These are phyloP conservation scores for Populus davidiana DNA, from an alignment of 345 rosid genomes.

Conservation along the genomic window DNA sequence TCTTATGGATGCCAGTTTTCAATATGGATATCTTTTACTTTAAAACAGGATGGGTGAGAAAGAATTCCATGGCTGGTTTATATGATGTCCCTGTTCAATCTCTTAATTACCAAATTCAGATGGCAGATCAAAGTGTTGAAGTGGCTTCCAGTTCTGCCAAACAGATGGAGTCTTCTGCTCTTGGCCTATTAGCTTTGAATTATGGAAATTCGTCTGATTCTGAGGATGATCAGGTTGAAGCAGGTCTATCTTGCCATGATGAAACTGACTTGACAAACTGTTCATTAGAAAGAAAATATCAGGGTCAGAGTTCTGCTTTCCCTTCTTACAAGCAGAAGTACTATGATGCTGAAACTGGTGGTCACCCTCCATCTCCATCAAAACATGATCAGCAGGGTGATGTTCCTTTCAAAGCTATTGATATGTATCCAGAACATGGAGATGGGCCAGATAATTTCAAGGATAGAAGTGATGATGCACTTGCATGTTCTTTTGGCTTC, in stretches of 20 bases:
- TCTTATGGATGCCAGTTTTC: constrained; percentile 6
- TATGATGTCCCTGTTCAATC: constrained; percentile 49
- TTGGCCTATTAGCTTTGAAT: constrained; percentile 67
- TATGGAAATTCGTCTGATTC: constrained; percentile 94
- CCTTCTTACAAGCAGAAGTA: constrained; percentile 23
- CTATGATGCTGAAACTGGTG: constrained; percentile 22
- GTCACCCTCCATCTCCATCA: constrained; percentile 12
- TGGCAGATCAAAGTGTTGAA: constrained; percentile 32
- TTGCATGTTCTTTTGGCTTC: constrained; percentile 25
- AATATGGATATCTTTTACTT: constrained; percentile 14
- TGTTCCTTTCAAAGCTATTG: constrained; percentile 28
- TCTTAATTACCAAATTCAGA: constrained; percentile 29
- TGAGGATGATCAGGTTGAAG: constrained; percentile 59
- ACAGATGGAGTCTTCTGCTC: constrained; percentile 50
- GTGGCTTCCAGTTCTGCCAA: constrained; percentile 28
- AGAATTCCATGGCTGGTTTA: constrained; percentile 31
- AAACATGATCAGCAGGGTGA: constrained; percentile 26
- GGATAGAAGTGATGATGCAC: constrained; percentile 32
- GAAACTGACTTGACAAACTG: constrained; percentile 26
- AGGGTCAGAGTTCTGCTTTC: constrained; percentile 17
- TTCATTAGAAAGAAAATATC: constrained; percentile 27
- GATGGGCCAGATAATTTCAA: constrained; percentile 11
- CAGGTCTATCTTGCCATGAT: constrained; percentile 29
- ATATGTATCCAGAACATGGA: constrained; percentile 30
- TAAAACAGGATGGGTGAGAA: constrained; percentile 44